Base-by-base conservation (phyloP, 306 rosid species). In the Pachyrhizus erosus region DNA sequence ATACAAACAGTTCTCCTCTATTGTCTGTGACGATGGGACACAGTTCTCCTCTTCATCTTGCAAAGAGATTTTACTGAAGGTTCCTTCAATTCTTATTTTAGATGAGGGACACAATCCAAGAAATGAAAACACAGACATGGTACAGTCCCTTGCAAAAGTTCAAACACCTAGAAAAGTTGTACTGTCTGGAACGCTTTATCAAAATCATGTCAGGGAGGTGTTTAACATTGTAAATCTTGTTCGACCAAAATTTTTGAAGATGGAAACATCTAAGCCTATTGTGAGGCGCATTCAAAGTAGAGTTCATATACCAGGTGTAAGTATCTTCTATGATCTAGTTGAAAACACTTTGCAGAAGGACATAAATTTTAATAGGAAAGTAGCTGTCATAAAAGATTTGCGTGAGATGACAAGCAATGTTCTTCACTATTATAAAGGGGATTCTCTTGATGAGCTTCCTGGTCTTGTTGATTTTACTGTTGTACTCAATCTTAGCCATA, bases 31-130 rank as follows among this genome's bases (percentile, higher is more conserved):
- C 27, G 68, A 68, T 61, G 91, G 80, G 73, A 72, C 88, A 20
- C 80, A 52, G 80, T 65, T 24, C 3, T 11, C 33, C 57, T 84
- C 99, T 12, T 10, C 18, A 20, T 18, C 73, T 4, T 96, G 99
- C 78, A 91, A 85, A 73, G 86, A 93, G 29, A 91, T 96, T 82
- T 75, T 96, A 81, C 92, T 96, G 0, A 86, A 80, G 83, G 88
- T 69, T 51, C 98, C 99, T n/a, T 80, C 98, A 0, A 88, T 96
- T 86, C 96, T 96, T n/a, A 90, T 96, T 57, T 83, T 96, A 48
- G 99, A 96, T 9, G 99, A 96, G 88, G 99, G 99, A 9, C 99
- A 96, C 80, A 96, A 88, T 43, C 97, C 99, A 10, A 88, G 98
- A 84, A 96, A 93, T 76, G 99, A 96, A 69, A 84, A 90, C 81